Evolutionary conservation across 805 yeast genomes (phyloP).

Genomic region (Pichia pseudocactophila): DNA sequence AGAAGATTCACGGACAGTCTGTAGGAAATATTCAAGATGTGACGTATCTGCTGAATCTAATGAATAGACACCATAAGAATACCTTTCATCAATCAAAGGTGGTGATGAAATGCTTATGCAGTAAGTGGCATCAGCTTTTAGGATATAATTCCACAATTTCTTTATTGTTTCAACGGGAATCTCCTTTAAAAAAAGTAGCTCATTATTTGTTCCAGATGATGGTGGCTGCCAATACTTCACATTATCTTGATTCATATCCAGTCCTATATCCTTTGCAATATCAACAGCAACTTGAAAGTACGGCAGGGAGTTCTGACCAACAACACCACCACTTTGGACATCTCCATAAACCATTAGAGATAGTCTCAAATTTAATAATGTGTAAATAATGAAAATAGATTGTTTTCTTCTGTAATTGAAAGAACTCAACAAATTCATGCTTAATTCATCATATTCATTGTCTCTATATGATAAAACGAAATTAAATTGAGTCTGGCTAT

Average conservation of each 20-base stretch:
- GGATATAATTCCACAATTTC: slow-evolving; percentile 14
- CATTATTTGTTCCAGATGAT: background rate
- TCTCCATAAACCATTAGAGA: slow-evolving; percentile 11
- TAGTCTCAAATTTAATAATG: slow-evolving; percentile 8
- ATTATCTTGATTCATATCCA: slow-evolving; percentile 7
- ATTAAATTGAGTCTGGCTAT: slow-evolving; percentile 1
- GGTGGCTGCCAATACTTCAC: slow-evolving; percentile 1
- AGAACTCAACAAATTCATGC: slow-evolving; percentile 7
- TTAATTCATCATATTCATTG: slow-evolving; percentile 7
- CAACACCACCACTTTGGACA: slow-evolving; percentile 9
- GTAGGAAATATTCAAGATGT: background rate
- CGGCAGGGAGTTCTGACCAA: slow-evolving; percentile 9
- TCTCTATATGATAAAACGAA: background rate
- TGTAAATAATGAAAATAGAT: slow-evolving; percentile 5
- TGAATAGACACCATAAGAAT: slow-evolving; percentile 8
- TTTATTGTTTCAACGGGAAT: slow-evolving; percentile 5
- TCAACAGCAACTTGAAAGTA: slow-evolving; percentile 9
- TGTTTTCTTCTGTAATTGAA: slow-evolving; percentile 10
- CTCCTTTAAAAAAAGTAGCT: slow-evolving; percentile 5
- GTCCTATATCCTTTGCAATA: slow-evolving; percentile 9
- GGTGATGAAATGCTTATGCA: slow-evolving; percentile 7
- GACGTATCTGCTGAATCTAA: background rate
- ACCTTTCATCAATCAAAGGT: slow-evolving; percentile 11
- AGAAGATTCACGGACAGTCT: background rate
- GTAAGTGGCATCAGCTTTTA: slow-evolving; percentile 11